Conservation (phyloP, 805 yeast genomes). For the Torulaspora maleeae region DNA sequence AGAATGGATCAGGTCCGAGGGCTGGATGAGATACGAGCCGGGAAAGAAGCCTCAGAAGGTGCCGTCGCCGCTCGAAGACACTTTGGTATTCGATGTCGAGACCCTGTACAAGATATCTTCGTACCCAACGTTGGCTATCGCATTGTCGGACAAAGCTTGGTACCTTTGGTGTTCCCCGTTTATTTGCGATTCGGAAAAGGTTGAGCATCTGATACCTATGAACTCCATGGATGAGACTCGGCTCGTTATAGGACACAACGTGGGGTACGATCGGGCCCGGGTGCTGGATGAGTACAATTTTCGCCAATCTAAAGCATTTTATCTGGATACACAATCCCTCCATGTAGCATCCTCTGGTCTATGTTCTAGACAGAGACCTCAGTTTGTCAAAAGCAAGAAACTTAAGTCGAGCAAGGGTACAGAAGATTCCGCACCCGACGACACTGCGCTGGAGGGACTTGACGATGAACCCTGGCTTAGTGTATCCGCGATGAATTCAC, state of each 20-base stretch:
- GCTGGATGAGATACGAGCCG: conserved; percentile 74
- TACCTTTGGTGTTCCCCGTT: conserved; percentile 93
- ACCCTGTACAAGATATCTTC: conserved; percentile 68
- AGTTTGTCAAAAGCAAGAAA: conserved; percentile 54
- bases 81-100: conserved; percentile 85
- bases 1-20: conserved; percentile 56
- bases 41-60: conserved; percentile 55
- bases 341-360: conserved; percentile 89
- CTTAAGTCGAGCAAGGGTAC: conserved; percentile 1
- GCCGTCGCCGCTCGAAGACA: conserved; percentile 63
- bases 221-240: conserved; percentile 47
- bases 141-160: conserved; percentile 76
- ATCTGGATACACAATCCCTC: conserved; percentile 84
- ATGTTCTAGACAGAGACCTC: conserved; percentile 84
- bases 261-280: conserved; percentile 86
- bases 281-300: conserved; percentile 77
- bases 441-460: conserved; percentile 19
- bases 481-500: conserved; percentile 69
- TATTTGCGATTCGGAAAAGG: conserved; percentile 43
- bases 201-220: conserved; percentile 73
- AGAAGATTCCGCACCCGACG: conserved; percentile 17
- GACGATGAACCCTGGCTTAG: conserved; percentile 83
- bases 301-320: conserved; percentile 65
- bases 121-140: conserved; percentile 77
- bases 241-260: conserved; percentile 82